Percentiles rank a stretch among this genome's conserved stretches.
Conservation (phyloP, 2,329 filamentous ascomycete species). For the Lithohypha guttulata region DNA sequence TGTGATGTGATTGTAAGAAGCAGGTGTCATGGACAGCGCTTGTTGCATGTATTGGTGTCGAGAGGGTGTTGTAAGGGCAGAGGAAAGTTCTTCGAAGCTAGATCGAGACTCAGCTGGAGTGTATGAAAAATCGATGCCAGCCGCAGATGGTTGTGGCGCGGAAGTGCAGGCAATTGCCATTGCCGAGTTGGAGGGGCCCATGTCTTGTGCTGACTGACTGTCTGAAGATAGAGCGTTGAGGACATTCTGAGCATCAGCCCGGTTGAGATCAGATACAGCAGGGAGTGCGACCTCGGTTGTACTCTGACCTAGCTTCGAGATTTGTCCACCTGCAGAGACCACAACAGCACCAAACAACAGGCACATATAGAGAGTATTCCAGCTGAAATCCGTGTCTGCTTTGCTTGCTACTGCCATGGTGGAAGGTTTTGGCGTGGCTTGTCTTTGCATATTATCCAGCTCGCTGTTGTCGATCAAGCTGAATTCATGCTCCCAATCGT, state of each 20-base stretch:
- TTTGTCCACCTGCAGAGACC: slow-evolving; percentile 45
- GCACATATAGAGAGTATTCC: slow-evolving; percentile 76
- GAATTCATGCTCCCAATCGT: slow-evolving; percentile 72
- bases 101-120: slow-evolving; percentile 18
- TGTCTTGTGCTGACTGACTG: slow-evolving; percentile 34
- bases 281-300: slow-evolving; percentile 22
- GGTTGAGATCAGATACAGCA: slow-evolving; percentile 37
- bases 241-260: slow-evolving; percentile 29
- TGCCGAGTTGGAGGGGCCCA: slow-evolving; percentile 21
- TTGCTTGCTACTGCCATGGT: slow-evolving; percentile 18
- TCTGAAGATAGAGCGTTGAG: slow-evolving; percentile 35
- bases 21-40: slow-evolving; percentile 71
- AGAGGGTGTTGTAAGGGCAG: slow-evolving; percentile 61
- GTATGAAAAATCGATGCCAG: slow-evolving; percentile 6
- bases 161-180: slow-evolving; percentile 20
- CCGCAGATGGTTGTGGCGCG: slow-evolving; percentile 21
- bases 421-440: slow-evolving; percentile 29
- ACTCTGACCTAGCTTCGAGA: slow-evolving; percentile 4
- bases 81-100: slow-evolving; percentile 53
- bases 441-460: slow-evolving; percentile 36
- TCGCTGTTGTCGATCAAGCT: slow-evolving; percentile 62
- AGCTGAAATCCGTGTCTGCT: slow-evolving; percentile 57
- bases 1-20: slow-evolving; percentile 79
- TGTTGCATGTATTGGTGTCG: slow-evolving; percentile 82
- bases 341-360: slow-evolving; percentile 94